Evolutionary conservation across 306 rosid species (phyloP), one percentile per base, ranked within the genome.

Genomic region (Cicer cuneatum): DNA sequence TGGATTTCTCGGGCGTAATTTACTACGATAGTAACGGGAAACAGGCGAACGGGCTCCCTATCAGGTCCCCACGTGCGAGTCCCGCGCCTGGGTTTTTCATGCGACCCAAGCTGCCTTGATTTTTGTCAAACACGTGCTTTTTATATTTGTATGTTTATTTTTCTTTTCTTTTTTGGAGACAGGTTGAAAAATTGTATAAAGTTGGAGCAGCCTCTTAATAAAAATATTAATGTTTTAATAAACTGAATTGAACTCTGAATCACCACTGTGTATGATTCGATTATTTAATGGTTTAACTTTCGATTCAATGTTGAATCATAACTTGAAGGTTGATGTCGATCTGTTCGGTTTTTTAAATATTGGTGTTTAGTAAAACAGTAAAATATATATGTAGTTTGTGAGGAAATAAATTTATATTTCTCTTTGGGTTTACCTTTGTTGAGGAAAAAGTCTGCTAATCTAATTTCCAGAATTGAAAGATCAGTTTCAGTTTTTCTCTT

Each of bases 1-100:
- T 90, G 87, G 84, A 90, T 84, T 93, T 87, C 83, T 83, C 96
- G 0, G 97, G 96, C 7, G 92, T 72, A 1, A 90, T 93, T 52
- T 87, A 82, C 37, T 90, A 93, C 41, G 97, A 93, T 54, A 66
- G 42, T 43, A 21, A 78, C 35, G 97, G 98, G 60, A 78, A 84
- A 40, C 90, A 71, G 84, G 53, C 76, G 70, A 77, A 43, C 12
- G 86, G 82, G 18, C 57, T 76, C 9, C 98, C 97, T 46, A 19
- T 69, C 8, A 63, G 78, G 71, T 86, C 97, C n/a, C 93, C 97
- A 39, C 88, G 91, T 24, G 91, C 90, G 2, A 86, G 85, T 81
- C 93, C 88, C 29, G 10, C 85, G 68, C 86, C 90, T 1, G 81
- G 80, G 11, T 80, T 84, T 65, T 87, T 87, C 14, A 39, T 78